A percentile compares a stretch with the other conserved stretches of the same genome.
These are phyloP conservation scores for Colletotrichum liriopes DNA, from an alignment of 2,329 filamentous ascomycete species.

Conservation along the genomic window DNA sequence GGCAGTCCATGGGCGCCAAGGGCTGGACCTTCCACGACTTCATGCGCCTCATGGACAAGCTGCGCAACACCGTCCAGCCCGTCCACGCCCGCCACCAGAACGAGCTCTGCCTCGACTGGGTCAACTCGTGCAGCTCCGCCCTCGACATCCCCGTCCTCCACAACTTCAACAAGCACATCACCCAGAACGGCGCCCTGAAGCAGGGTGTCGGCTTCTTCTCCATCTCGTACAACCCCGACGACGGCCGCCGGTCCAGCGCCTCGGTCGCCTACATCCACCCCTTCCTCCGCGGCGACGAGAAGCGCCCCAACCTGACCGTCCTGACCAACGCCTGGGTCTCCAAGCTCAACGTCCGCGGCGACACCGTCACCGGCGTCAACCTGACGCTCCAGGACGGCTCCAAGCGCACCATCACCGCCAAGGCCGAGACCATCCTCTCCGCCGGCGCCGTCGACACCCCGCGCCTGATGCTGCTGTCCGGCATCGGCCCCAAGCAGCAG, in stretches of 20 bases:
- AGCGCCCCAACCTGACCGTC: slow-evolving; percentile 86
- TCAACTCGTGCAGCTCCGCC: slow-evolving; percentile 83
- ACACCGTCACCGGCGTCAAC: slow-evolving; percentile 81
- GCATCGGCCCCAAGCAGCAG: slow-evolving; percentile 69
- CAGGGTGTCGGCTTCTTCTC: slow-evolving; percentile 92
- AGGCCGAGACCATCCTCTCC: slow-evolving; percentile 80
- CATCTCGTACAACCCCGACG: slow-evolving; percentile 91
- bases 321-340: slow-evolving; percentile 92
- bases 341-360: slow-evolving; percentile 80
- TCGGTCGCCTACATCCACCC: slow-evolving; percentile 95
- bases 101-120: slow-evolving; percentile 93
- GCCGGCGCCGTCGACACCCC: slow-evolving; percentile 88
- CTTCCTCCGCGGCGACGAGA: slow-evolving; percentile 86
- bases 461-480: slow-evolving; percentile 73
- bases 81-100: slow-evolving; percentile 89
- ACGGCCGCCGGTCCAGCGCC: slow-evolving; percentile 86
- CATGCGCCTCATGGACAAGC: slow-evolving; percentile 84
- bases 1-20: slow-evolving; percentile 85
- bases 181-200: slow-evolving; percentile 78
- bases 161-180: slow-evolving; percentile 91
- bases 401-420: slow-evolving; percentile 67
- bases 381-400: slow-evolving; percentile 72
- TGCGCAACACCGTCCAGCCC: slow-evolving; percentile 92
- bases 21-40: slow-evolving; percentile 92
- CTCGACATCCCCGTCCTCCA: slow-evolving; percentile 85